Percentiles rank a stretch among this genome's conserved stretches.
Conservation (phyloP, 371 early-diverging fungal species). For the Chytridium lagenaria region DNA sequence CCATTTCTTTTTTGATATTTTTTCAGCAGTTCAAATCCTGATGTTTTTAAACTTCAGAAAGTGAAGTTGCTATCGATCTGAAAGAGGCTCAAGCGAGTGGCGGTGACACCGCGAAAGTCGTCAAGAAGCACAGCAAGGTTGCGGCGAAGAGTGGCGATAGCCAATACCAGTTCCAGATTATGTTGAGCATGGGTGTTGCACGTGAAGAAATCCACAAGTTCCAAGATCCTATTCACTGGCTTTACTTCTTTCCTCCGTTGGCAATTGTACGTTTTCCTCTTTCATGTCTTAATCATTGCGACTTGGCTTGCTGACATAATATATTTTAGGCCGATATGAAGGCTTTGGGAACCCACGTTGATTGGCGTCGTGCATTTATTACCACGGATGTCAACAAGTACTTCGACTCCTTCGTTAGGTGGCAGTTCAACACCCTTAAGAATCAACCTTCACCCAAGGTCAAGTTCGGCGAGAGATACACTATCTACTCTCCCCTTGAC, state of each 20-base stretch:
- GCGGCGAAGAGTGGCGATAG: conserved; percentile 85
- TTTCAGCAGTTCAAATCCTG: too few species aligned
- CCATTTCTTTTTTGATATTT: too few species aligned
- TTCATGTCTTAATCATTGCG: neutral
- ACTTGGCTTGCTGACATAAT: conserved; percentile 1
- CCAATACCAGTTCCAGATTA: conserved; percentile 96
- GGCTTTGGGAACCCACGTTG: conserved; percentile 90
- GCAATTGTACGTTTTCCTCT: conserved; percentile 64
- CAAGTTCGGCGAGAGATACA: conserved; percentile 98
- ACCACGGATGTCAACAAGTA: conserved; percentile 99
- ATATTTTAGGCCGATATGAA: conserved; percentile 73
- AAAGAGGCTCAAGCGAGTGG: conserved; percentile 56
- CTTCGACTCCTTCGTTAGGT: conserved; percentile 99
- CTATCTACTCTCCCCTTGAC: conserved; percentile 97
- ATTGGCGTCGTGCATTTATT: conserved; percentile 99
- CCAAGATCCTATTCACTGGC: conserved; percentile 96
- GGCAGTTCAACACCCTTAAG: conserved; percentile 98
- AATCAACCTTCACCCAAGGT: conserved; percentile 73
- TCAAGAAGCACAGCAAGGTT: conserved; percentile 84
- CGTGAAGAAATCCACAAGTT: conserved; percentile 92
- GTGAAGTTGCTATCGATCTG: neutral
- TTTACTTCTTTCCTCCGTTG: conserved; percentile 94
- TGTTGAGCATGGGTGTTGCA: conserved; percentile 92
- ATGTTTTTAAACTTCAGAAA: too few species aligned
- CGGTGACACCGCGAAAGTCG: conserved; percentile 65